phyloP scores from a whole-genome alignment of 768 basidiomycete species.

The Russula earlei region DNA sequence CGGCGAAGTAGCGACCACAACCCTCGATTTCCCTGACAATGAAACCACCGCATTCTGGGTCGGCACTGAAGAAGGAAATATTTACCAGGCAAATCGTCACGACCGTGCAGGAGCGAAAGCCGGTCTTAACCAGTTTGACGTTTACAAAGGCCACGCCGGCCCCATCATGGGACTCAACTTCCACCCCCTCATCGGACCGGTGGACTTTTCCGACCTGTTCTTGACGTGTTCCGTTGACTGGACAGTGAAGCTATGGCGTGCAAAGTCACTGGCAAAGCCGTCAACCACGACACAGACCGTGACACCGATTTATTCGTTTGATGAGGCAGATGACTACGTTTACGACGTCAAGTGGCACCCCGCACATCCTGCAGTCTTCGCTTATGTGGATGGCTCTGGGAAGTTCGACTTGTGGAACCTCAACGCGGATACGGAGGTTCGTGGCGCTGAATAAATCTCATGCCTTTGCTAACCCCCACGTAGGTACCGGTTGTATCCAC shows the following conservation, averaged over 20 bases:
- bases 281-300: conserved; percentile 48
- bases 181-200: conserved; percentile 83
- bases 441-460: conserved; percentile 22
- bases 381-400: conserved; percentile 88
- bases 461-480: not conserved
- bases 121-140: conserved; percentile 85
- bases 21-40: conserved; percentile 88
- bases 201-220: conserved; percentile 95
- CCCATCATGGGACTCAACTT: conserved; percentile 93
- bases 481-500: conserved; percentile 93
- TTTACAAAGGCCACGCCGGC: conserved; percentile 87
- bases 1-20: conserved; percentile 90
- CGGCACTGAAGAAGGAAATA: conserved; percentile 95
- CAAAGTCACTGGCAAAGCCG: conserved; percentile 67
- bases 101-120: conserved; percentile 97
- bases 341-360: conserved; percentile 99
- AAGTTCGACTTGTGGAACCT: conserved; percentile 97
- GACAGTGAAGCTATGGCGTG: conserved; percentile 96
- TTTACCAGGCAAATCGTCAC: conserved; percentile 94
- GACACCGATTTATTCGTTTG: conserved; percentile 84
- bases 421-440: conserved; percentile 91
- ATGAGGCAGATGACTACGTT: conserved; percentile 97
- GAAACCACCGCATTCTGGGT: conserved; percentile 97
- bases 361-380: conserved; percentile 87
- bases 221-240: conserved; percentile 90